A percentile compares a stretch with the other conserved stretches of the same genome.
phyloP scores from a whole-genome alignment of 768 basidiomycete species.

The Leccinum boreale region DNA sequence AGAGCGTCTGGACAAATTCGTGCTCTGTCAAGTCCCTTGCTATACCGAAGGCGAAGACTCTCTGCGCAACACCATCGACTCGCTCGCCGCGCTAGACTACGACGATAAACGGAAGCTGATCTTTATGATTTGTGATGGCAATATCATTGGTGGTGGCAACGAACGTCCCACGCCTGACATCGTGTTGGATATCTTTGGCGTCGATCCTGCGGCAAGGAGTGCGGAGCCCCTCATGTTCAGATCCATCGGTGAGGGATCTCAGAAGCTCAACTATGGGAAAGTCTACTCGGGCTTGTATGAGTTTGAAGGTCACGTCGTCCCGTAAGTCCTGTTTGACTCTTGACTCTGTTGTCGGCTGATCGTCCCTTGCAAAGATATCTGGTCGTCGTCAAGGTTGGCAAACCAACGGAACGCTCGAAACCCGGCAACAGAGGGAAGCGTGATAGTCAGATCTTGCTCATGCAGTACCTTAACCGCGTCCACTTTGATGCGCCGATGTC shows the following conservation, averaged over 20 bases:
- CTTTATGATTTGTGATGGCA: constrained; percentile 66
- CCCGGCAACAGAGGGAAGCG: constrained; percentile 69
- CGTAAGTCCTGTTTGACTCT: constrained; percentile 35
- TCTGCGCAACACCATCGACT: constrained; percentile 65
- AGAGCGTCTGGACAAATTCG: constrained; percentile 67
- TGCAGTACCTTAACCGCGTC: constrained; percentile 67
- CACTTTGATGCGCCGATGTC: constrained; percentile 68
- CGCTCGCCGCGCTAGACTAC: constrained; percentile 59
- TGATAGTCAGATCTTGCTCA: constrained; percentile 62
- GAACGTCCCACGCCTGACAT: constrained; percentile 65
- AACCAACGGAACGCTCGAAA: constrained; percentile 61
- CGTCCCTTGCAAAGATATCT: constrained; percentile 41
- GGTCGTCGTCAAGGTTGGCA: constrained; percentile 64
- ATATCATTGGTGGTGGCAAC: constrained; percentile 69
- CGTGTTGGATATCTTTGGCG: constrained; percentile 63
- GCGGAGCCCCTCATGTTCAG: constrained; percentile 67
- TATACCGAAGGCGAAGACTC: constrained; percentile 74
- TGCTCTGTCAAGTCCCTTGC: constrained; percentile 66
- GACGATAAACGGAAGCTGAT: constrained; percentile 71
- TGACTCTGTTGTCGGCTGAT: neutral
- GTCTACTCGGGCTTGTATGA: constrained; percentile 70
- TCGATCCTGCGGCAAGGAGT: constrained; percentile 59
- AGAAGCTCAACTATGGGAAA: constrained; percentile 68
- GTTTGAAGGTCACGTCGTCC: constrained; percentile 68
- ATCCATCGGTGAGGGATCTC: constrained; percentile 64